These are phyloP conservation scores for Dictyostelium gargantuum DNA, from an alignment of 208 protist species.

Conservation along the genomic window DNA sequence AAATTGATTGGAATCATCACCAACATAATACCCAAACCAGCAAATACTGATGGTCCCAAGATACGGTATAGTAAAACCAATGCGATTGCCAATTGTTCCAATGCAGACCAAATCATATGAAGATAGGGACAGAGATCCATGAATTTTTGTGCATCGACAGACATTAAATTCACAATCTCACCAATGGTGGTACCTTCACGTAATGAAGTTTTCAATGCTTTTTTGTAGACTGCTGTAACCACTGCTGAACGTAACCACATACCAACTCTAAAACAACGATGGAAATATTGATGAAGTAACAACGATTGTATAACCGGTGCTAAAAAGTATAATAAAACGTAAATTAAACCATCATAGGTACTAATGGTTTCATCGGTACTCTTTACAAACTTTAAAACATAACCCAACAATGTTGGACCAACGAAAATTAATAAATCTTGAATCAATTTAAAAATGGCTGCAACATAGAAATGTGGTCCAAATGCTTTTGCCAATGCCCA, in stretches of 20 bases:
- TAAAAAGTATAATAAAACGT: slow-evolving; percentile 51
- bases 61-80: slow-evolving; percentile 68
- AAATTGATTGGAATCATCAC: slow-evolving; percentile 77
- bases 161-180: slow-evolving; percentile 90
- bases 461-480: slow-evolving; percentile 21
- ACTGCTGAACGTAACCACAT: slow-evolving; percentile 81
- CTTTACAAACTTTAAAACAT: not conserved
- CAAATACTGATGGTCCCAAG: slow-evolving; percentile 65
- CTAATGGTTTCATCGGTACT: not conserved
- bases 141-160: slow-evolving; percentile 83
- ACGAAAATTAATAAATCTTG: slow-evolving; percentile 37
- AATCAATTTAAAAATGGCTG: slow-evolving; percentile 31
- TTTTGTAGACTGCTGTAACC: slow-evolving; percentile 85
- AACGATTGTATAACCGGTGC: slow-evolving; percentile 34
- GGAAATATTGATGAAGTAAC: slow-evolving; percentile 42
- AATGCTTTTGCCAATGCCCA: slow-evolving; percentile 32
- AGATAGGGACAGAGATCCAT: slow-evolving; percentile 81
- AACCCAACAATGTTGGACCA: slow-evolving; percentile 24
- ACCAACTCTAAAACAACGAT: slow-evolving; percentile 33
- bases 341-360: slow-evolving; percentile 21
- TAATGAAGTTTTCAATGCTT: slow-evolving; percentile 82
- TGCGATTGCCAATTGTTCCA: slow-evolving; percentile 86
- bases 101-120: slow-evolving; percentile 80
- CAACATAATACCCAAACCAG: slow-evolving; percentile 74
- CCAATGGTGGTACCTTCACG: slow-evolving; percentile 88